Evolutionary conservation across 2,329 filamentous ascomycete species (phyloP), one percentile per base, ranked within the genome.

Genomic region (Cercospora citrullina): DNA sequence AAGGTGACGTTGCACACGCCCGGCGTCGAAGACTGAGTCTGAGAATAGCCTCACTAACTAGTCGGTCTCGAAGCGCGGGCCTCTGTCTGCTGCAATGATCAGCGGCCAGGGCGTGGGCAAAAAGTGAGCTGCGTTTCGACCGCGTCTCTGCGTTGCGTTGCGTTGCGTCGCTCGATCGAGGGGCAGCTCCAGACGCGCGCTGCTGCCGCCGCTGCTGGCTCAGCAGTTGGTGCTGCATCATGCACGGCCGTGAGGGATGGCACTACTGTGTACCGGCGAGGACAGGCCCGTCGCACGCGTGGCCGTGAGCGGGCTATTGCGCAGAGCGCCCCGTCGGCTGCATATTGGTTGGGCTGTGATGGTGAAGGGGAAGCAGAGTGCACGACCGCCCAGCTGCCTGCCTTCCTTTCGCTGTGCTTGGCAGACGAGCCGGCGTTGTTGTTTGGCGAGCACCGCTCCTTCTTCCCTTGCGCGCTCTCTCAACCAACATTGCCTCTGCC

Each of bases 11-110:
- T 62, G 28, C 26, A 9, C 21, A n/a, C 18, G 60, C 45, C 10
- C 45, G 45, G 45, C n/a, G 26, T 31, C 28, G 53, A 28, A 28
- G 14, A n/a, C 12, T 28, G 33, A 16, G 33, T 42, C 60, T 63
- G 60, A 53, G 42, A 63, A 53, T 51, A 63, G 60, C 39, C 28
- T 39, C 60, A 42, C 45, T 26, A 63, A 42, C 45, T 26, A 63
- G 60, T 42, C 16, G 45, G 45, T 23, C 45, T 51, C 45, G 42
- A 21, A 18, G 45, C 45, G 45, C 45, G 45, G 45, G 45, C 45
- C 45, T 60, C 31, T 26, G 57, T 26, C 60, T 45, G 45, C 60
- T 9, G 42, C 42, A 42, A 23, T 36, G 36, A 51, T 30, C 60
- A 53, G 42, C 23, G 42, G 21, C 42, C 36, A 63, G 9, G 42